Conservation (phyloP, 805 yeast genomes). For the Saccharomyces jurei region DNA sequence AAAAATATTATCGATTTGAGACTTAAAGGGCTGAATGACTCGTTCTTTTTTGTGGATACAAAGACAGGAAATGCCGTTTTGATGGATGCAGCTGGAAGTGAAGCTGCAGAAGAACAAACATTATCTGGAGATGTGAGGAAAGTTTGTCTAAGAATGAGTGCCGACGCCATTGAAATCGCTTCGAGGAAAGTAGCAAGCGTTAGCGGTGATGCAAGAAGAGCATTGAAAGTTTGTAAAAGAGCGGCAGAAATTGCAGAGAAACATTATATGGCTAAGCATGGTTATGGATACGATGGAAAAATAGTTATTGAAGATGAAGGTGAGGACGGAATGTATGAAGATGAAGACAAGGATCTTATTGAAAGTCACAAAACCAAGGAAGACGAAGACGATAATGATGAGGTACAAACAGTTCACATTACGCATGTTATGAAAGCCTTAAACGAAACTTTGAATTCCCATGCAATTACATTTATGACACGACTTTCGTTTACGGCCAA, state of each 20-base stretch:
- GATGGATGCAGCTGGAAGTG: slow-evolving; percentile 13
- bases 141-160: slow-evolving; percentile 34
- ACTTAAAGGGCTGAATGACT: slow-evolving; percentile 42
- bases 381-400: slow-evolving; percentile 26
- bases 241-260: slow-evolving; percentile 83
- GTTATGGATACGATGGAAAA: slow-evolving; percentile 25
- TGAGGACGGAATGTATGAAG: slow-evolving; percentile 10
- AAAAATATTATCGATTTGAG: slow-evolving; percentile 66
- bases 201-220: slow-evolving; percentile 95
- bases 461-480: slow-evolving; percentile 50
- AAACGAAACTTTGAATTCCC: slow-evolving; percentile 69
- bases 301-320: slow-evolving; percentile 7
- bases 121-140: slow-evolving; percentile 20
- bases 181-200: slow-evolving; percentile 92
- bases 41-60: slow-evolving; percentile 28
- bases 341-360: slow-evolving; percentile 9
- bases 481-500: slow-evolving; percentile 63
- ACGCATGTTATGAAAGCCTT: slow-evolving; percentile 73
- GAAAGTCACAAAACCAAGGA: slow-evolving; percentile 12
- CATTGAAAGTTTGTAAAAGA: slow-evolving; percentile 75
- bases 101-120: slow-evolving; percentile 1
- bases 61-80: slow-evolving; percentile 34
- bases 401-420: slow-evolving; percentile 52
- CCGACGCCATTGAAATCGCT: slow-evolving; percentile 84
- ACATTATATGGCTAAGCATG: slow-evolving; percentile 39